These are phyloP conservation scores for Benincasa hispida DNA, from an alignment of 306 rosid species.

Conservation along the genomic window DNA sequence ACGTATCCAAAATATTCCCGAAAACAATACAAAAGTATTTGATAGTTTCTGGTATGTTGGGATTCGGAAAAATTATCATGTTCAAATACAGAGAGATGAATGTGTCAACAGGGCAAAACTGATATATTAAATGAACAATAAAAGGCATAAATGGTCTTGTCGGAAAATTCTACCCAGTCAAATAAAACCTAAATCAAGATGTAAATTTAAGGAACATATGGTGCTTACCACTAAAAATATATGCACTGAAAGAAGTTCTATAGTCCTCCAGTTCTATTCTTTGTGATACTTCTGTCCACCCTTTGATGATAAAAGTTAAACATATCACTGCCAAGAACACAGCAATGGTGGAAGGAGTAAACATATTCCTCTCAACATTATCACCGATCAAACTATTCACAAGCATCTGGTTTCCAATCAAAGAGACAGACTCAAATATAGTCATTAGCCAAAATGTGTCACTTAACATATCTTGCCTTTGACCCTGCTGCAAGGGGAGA, in stretches of 20 bases:
- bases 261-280: slow-evolving; percentile 48
- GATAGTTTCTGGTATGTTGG: background rate
- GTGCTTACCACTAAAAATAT: slow-evolving; percentile 61
- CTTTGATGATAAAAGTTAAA: slow-evolving; percentile 38
- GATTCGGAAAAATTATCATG: background rate
- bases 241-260: slow-evolving; percentile 43
- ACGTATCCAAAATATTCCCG: background rate
- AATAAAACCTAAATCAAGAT: background rate
- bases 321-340: slow-evolving; percentile 52
- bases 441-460: slow-evolving; percentile 93
- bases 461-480: slow-evolving; percentile 67
- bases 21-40: background rate
- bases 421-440: slow-evolving; percentile 65
- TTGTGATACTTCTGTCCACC: slow-evolving; percentile 52
- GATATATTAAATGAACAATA: background rate
- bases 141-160: background rate
- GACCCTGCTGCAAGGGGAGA: slow-evolving; percentile 59
- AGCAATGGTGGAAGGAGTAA: slow-evolving; percentile 34
- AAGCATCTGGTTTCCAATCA: slow-evolving; percentile 77
- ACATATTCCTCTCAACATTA: slow-evolving; percentile 24
- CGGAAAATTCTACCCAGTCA: background rate
- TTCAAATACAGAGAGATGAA: background rate
- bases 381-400: slow-evolving; percentile 67
- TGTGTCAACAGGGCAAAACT: background rate
- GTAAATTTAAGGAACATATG: background rate